phyloP scores from a whole-genome alignment of 768 basidiomycete genomes.

The Kwoniella botswanensis region DNA sequence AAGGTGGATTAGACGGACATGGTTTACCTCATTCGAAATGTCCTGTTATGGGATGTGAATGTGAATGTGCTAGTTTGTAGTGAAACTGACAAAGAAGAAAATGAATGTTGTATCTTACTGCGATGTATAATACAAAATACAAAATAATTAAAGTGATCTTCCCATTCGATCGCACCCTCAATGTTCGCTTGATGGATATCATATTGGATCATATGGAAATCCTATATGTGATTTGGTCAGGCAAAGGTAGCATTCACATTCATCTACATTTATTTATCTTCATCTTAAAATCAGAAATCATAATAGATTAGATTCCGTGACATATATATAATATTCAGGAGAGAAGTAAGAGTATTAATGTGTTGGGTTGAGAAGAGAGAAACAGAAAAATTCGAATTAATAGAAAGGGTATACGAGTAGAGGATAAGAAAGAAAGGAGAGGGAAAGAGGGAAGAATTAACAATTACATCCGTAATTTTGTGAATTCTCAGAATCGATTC shows the following conservation, averaged over 20 bases:
- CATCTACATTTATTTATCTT: constrained; percentile 12
- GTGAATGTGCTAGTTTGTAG: constrained; percentile 48
- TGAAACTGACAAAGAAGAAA: too few relatives aligned
- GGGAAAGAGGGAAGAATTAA: constrained; percentile 55
- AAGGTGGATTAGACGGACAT: constrained; percentile 47
- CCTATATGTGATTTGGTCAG: too few relatives aligned
- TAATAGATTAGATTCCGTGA: background rate
- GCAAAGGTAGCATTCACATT: background rate
- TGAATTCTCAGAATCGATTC: constrained; percentile 88
- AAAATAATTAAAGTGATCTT: too few relatives aligned
- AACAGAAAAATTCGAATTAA: background rate
- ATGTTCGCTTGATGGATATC: too few relatives aligned
- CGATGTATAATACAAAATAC: too few relatives aligned
- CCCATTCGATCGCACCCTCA: too few relatives aligned
- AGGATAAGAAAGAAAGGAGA: background rate
- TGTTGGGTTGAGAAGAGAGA: background rate
- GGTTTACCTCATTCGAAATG: constrained; percentile 44
- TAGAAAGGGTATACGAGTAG: background rate
- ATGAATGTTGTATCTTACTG: too few relatives aligned
- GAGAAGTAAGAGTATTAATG: background rate
- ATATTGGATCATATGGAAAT: too few relatives aligned
- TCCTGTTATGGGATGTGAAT: constrained; percentile 54
- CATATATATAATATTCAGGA: background rate
- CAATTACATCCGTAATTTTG: constrained; percentile 94
- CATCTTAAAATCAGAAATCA: too few relatives aligned